Evolutionary conservation across 2,329 filamentous ascomycete genomes (phyloP).

Genomic region (Diaporthe sp.): DNA sequence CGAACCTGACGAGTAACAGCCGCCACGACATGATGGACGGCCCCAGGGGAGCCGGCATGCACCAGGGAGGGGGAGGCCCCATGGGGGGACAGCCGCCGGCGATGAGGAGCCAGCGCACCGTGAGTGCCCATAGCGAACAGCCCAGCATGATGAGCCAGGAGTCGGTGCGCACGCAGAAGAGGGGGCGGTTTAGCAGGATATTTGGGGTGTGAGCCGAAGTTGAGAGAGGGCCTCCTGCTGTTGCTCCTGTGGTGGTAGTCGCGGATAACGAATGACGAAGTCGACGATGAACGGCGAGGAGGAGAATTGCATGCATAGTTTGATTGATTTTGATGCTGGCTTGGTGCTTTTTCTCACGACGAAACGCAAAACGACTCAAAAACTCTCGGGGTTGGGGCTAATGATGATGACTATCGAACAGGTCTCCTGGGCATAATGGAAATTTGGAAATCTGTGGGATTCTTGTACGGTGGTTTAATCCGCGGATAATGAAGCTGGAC

Average conservation of each 20-base stretch:
- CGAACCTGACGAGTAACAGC: slow-evolving; percentile 15
- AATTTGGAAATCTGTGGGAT: neutral
- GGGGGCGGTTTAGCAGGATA: slow-evolving; percentile 38
- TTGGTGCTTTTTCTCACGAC: slow-evolving; percentile 14
- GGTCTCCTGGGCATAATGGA: slow-evolving; percentile 30
- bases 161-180: slow-evolving; percentile 39
- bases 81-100: slow-evolving; percentile 29
- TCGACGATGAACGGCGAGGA: neutral
- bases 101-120: slow-evolving; percentile 35
- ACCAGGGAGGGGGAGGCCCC: neutral
- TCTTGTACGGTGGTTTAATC: neutral
- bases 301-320: neutral
- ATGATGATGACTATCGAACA: slow-evolving; percentile 28
- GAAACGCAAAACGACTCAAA: slow-evolving; percentile 18
- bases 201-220: slow-evolving; percentile 30
- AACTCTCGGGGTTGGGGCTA: slow-evolving; percentile 23
- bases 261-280: neutral
- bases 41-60: slow-evolving; percentile 3
- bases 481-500: neutral
- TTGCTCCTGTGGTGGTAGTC: neutral
- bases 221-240: neutral
- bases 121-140: slow-evolving; percentile 35
- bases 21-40: slow-evolving; percentile 14
- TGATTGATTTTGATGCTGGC: neutral
- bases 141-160: slow-evolving; percentile 40